Percentiles rank a stretch among this genome's conserved stretches.
These are phyloP conservation scores for Sarocladium oryzae DNA, from an alignment of 2,329 filamentous ascomycete genomes.

Conservation along the genomic window DNA sequence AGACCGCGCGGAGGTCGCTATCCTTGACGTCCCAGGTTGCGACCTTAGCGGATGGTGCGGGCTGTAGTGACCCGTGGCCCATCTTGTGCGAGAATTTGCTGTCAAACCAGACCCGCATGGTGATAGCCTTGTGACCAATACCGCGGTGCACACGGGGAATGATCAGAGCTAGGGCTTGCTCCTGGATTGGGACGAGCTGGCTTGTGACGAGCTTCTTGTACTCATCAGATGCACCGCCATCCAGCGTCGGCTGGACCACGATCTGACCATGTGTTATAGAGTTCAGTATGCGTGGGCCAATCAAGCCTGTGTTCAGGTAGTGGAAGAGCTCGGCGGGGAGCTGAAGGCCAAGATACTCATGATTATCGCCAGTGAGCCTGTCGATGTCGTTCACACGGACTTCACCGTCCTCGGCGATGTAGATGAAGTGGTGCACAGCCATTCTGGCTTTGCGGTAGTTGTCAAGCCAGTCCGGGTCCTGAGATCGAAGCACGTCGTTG, in stretches of 20 bases:
- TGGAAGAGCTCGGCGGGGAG: slow-evolving; percentile 85
- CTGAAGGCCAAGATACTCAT: slow-evolving; percentile 84
- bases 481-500: slow-evolving; percentile 68
- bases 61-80: slow-evolving; percentile 47
- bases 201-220: slow-evolving; percentile 75
- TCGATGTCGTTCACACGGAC: slow-evolving; percentile 69
- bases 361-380: slow-evolving; percentile 72
- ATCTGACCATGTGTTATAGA: slow-evolving; percentile 78
- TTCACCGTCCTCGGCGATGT: slow-evolving; percentile 70
- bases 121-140: slow-evolving; percentile 73
- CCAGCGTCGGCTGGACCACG: slow-evolving; percentile 73
- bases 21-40: slow-evolving; percentile 69
- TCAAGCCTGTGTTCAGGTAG: slow-evolving; percentile 77
- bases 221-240: slow-evolving; percentile 70
- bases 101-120: slow-evolving; percentile 80
- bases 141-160: slow-evolving; percentile 76
- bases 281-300: slow-evolving; percentile 72
- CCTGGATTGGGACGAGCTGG: slow-evolving; percentile 67
- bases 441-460: slow-evolving; percentile 82
- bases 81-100: slow-evolving; percentile 61
- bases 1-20: slow-evolving; percentile 41
- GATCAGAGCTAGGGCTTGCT: slow-evolving; percentile 70
- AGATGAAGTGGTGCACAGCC: slow-evolving; percentile 80
- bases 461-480: slow-evolving; percentile 71
- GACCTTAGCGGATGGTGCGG: slow-evolving; percentile 39